Conservation (phyloP, 164 flowering plant genomes). For the Tinospora cordifolia region DNA sequence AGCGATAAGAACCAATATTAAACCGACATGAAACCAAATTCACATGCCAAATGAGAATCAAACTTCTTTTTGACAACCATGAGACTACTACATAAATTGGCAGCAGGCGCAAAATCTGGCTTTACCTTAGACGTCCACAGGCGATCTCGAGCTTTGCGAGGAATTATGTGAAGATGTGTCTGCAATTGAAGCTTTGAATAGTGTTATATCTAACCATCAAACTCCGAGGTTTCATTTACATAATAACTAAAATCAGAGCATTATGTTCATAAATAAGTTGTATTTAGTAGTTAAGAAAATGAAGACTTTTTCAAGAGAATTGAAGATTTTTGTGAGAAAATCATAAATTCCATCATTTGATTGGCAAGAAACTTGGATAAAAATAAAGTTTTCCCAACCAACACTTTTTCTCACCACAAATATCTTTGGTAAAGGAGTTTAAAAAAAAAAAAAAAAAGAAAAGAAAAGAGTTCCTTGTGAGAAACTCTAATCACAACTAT, state of each 20-base stretch:
- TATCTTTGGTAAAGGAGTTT: too few species aligned
- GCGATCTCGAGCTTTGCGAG: slow-evolving; percentile 66
- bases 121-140: slow-evolving; percentile 85
- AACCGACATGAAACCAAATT: not conserved
- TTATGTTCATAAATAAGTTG: not conserved
- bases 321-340: too few species aligned
- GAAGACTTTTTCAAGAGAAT: too few species aligned
- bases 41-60: not conserved
- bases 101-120: not conserved
- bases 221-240: not conserved
- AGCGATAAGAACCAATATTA: not conserved
- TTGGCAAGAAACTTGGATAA: too few species aligned
- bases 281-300: too few species aligned
- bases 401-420: too few species aligned
- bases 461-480: too few species aligned
- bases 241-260: too few species aligned
- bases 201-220: not conserved
- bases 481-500: too few species aligned
- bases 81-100: not conserved
- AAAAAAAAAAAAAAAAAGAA: too few species aligned
- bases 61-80: not conserved
- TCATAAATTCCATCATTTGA: too few species aligned
- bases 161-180: slow-evolving; percentile 91
- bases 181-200: slow-evolving; percentile 22
- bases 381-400: too few species aligned